Evolutionary conservation across 768 basidiomycete species (phyloP).

Genomic region (Boletus eberwhitei): DNA sequence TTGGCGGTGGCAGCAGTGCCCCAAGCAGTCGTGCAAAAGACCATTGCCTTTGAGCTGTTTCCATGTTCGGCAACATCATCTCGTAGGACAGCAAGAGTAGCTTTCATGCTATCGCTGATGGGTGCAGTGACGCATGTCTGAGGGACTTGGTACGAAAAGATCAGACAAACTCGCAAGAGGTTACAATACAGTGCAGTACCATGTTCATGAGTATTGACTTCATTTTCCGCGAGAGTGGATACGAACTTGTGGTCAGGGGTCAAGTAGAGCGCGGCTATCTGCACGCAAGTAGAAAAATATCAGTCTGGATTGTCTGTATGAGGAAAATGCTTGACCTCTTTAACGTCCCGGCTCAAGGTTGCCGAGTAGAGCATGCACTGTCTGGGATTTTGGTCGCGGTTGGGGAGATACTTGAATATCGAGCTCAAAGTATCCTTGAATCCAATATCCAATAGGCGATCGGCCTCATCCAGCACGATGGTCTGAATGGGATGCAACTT

Average conservation of each 20-base stretch:
- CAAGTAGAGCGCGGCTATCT: conserved; percentile 30
- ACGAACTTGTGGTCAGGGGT: conserved; percentile 41
- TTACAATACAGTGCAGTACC: conserved; percentile 32
- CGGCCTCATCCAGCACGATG: conserved; percentile 71
- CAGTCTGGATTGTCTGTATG: not conserved
- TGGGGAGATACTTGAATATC: conserved; percentile 46
- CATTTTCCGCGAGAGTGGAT: conserved; percentile 55
- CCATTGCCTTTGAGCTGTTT: conserved; percentile 43
- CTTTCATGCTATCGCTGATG: conserved; percentile 40
- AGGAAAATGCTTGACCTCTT: conserved; percentile 35
- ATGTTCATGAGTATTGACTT: conserved; percentile 59
- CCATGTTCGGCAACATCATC: conserved; percentile 32
- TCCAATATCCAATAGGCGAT: conserved; percentile 70
- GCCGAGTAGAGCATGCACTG: conserved; percentile 73
- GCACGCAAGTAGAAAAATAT: not conserved
- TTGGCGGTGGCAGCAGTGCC: conserved; percentile 44
- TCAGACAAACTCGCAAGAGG: not conserved
- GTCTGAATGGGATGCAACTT: conserved; percentile 39
- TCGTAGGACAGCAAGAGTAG: conserved; percentile 38
- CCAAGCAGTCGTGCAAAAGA: conserved; percentile 68
- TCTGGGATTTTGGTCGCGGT: conserved; percentile 48
- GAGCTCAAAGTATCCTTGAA: conserved; percentile 67
- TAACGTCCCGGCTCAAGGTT: conserved; percentile 69
- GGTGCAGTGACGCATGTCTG: conserved; percentile 46
- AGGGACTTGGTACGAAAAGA: conserved; percentile 32